These are phyloP conservation scores for Oldenlandia corymbosa DNA, from an alignment of 257 asterid genomes.

Conservation along the genomic window DNA sequence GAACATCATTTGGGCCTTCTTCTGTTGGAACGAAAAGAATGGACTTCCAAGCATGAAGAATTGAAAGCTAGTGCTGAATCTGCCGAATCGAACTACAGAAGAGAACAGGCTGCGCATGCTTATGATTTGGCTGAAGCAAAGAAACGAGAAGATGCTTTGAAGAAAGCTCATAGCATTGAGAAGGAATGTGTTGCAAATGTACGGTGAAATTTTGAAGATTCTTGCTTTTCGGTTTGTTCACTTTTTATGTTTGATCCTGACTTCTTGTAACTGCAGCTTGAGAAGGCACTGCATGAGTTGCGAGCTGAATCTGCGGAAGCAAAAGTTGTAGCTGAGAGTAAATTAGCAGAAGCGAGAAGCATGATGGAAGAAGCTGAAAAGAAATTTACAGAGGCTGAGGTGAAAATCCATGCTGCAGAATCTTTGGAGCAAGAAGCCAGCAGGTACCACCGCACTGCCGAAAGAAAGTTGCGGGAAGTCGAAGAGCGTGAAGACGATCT, in stretches of 20 bases:
- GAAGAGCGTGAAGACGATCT: slow-evolving; percentile 96
- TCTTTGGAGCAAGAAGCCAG: slow-evolving; percentile 85
- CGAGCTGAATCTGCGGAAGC: slow-evolving; percentile 86
- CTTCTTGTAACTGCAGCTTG: slow-evolving; percentile 47
- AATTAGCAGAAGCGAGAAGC: slow-evolving; percentile 60
- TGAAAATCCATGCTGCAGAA: slow-evolving; percentile 65
- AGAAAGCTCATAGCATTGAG: slow-evolving; percentile 85
- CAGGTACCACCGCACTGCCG: slow-evolving; percentile 70
- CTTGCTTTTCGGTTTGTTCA: slow-evolving; percentile 3
- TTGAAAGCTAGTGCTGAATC: slow-evolving; percentile 54
- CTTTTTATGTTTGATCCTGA: slow-evolving; percentile 8
- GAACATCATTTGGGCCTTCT: slow-evolving; percentile 98
- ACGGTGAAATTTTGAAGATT: slow-evolving; percentile 11
- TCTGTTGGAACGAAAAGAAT: slow-evolving; percentile 74
- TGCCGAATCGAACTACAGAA: slow-evolving; percentile 54
- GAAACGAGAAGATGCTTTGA: slow-evolving; percentile 76
- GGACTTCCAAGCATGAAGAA: slow-evolving; percentile 72
- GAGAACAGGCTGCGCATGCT: slow-evolving; percentile 58
- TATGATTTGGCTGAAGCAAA: slow-evolving; percentile 57
- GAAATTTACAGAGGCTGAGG: slow-evolving; percentile 63
- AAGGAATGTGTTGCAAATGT: slow-evolving; percentile 92
- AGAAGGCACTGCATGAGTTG: slow-evolving; percentile 96
- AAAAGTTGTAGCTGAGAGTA: slow-evolving; percentile 66
- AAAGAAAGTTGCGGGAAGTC: slow-evolving; percentile 84
- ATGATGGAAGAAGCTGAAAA: slow-evolving; percentile 68